Percentiles rank a stretch among this genome's conserved stretches.
Evolutionary conservation across 352 stramenopile species (phyloP).

Genomic region (Globisporangium spinosum): DNA sequence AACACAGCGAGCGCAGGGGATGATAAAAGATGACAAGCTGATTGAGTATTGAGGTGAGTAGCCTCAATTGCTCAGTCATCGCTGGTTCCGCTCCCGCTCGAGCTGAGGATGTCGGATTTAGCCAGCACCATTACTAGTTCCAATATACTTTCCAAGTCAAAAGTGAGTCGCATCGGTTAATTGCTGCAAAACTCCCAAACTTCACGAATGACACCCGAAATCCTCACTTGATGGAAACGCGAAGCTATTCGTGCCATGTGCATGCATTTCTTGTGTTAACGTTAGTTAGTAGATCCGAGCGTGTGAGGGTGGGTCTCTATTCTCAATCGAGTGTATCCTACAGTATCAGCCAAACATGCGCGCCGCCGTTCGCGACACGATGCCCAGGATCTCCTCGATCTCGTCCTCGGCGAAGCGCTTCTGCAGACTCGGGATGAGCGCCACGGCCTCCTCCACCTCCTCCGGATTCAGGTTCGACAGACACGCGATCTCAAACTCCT

Average conservation of each 20-base stretch:
- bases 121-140: too few species aligned
- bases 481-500: slow-evolving; percentile 90
- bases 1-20: too few species aligned
- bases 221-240: neutral
- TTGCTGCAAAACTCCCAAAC: too few species aligned
- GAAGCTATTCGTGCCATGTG: neutral
- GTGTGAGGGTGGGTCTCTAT: neutral
- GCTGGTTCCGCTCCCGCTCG: too few species aligned
- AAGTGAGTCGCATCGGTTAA: neutral
- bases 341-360: slow-evolving; percentile 73
- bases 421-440: slow-evolving; percentile 86
- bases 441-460: slow-evolving; percentile 85
- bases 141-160: neutral
- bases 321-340: neutral
- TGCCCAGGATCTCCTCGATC: slow-evolving; percentile 88
- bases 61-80: too few species aligned
- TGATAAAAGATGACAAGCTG: too few species aligned
- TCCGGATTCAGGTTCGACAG: slow-evolving; percentile 89
- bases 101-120: too few species aligned
- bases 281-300: slow-evolving; percentile 9
- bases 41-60: too few species aligned
- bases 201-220: neutral
- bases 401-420: slow-evolving; percentile 88
- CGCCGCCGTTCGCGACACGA: slow-evolving; percentile 82
- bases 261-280: neutral